Base-by-base conservation (phyloP, 371 early-diverging fungal genomes). In the Fennellomyces sp. region DNA sequence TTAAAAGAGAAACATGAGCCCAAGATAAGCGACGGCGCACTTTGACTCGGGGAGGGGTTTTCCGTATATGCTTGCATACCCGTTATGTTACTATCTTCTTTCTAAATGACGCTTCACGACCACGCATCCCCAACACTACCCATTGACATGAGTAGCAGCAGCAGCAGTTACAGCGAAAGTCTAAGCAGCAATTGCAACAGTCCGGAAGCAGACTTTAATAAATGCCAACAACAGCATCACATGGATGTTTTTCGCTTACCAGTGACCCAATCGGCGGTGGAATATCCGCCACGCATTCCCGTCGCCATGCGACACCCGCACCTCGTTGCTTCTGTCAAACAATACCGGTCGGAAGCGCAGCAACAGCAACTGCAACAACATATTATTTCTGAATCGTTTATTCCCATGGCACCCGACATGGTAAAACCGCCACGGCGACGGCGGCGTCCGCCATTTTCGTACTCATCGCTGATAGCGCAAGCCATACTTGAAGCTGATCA, bases 371-470 rank as follows among this genome's bases (percentile, higher is more conserved):
- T 80, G 11, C 68, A 75, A 39, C 68, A 72, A 17, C 76, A 72
- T 28, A 76, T 81, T 42, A 69, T 78, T 5, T 81, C 81, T 0
- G 81, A 81, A 62, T 75, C 80, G 4, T 82, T 79, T 54, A 74
- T 80, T 35, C 71, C 80, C 4, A 68, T 80, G 65, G 60, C 73
- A 12, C 82, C 82, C 21, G 66, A 74, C 35, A n/a, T 65, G 8
- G 47, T 60, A 3, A 79, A 80, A 55, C 78, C 74, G 8, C 71
- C 76, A 13, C 67, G 78, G 35, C 80, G 78, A 39, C 80, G 88
- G 47, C 73, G 88, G 29, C 83, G 90, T 5, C 92, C 91, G 10
- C 90, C 92, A 5, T 88, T 86, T 52, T 88, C 91, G 0, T 92
- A 92, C 66, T 83, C 91, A 1, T 80, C 87, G 2, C 72, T 91